Conservation (phyloP, 352 stramenopile genomes). For the Phytophthora kernoviae region DNA sequence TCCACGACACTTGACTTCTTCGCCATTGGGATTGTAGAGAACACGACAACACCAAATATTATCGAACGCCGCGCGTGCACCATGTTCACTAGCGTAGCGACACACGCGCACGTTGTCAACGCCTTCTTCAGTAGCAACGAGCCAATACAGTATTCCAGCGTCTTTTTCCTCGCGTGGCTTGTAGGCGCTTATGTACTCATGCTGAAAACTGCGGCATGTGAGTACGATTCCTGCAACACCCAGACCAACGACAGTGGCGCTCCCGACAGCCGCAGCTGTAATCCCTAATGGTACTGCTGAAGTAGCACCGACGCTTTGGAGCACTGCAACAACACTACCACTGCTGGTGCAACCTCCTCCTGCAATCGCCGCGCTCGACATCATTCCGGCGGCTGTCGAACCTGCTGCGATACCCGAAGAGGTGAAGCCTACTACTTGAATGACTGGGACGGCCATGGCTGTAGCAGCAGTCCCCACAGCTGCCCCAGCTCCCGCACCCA, state of each 20-base stretch:
- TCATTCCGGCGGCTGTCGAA: constrained; percentile 46
- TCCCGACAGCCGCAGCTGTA: not conserved
- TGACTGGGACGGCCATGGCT: constrained; percentile 7
- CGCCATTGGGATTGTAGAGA: constrained; percentile 16
- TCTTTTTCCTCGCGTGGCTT: constrained; percentile 1
- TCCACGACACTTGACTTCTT: constrained; percentile 18
- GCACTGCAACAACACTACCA: constrained; percentile 42
- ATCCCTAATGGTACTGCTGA: constrained; percentile 6
- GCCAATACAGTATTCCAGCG: constrained; percentile 8
- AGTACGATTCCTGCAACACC: constrained; percentile 15
- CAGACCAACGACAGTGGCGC: not conserved
- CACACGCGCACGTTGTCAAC: constrained; percentile 25
- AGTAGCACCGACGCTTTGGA: constrained; percentile 50
- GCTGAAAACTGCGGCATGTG: constrained; percentile 21
- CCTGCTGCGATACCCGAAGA: constrained; percentile 37
- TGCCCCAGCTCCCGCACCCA: constrained; percentile 3
- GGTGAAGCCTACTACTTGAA: constrained; percentile 36
- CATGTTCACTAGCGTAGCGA: constrained; percentile 15
- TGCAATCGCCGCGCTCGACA: constrained; percentile 46
- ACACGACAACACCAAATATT: constrained; percentile 28
- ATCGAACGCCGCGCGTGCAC: constrained; percentile 12
- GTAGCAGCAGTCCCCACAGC: constrained; percentile 10
- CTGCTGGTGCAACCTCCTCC: constrained; percentile 33
- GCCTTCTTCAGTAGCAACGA: constrained; percentile 33
- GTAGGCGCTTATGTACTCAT: constrained; percentile 26